Conservation (phyloP, 83 land plant genomes). For the Isoetes engelmannii region DNA sequence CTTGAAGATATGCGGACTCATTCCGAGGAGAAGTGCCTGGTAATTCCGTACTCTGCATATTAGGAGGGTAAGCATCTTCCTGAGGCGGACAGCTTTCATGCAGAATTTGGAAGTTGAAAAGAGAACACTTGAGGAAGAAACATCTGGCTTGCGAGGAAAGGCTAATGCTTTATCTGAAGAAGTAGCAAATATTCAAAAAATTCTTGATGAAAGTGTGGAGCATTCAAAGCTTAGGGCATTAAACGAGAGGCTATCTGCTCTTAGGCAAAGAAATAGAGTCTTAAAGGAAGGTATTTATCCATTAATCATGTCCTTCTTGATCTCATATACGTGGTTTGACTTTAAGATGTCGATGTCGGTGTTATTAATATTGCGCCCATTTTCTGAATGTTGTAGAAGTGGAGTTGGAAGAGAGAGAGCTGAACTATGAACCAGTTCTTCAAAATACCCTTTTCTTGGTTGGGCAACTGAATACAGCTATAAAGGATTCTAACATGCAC, state of each 20-base stretch:
- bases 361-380: background rate
- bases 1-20: conserved; percentile 20
- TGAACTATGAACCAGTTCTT: conserved; percentile 26
- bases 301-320: background rate
- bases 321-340: background rate
- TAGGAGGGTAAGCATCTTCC: background rate
- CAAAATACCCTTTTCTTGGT: conserved; percentile 29
- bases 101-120: conserved; percentile 27
- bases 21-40: conserved; percentile 21
- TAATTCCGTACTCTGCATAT: background rate
- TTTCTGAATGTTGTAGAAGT: conserved; percentile 10
- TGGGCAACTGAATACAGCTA: conserved; percentile 22
- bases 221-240: conserved; percentile 19
- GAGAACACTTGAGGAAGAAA: conserved; percentile 16
- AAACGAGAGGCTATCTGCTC: conserved; percentile 9
- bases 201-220: conserved; percentile 13
- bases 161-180: conserved; percentile 17
- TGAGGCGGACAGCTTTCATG: background rate
- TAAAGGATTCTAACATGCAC: conserved; percentile 12
- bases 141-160: conserved; percentile 13
- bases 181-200: conserved; percentile 10
- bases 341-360: background rate
- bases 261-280: conserved; percentile 13
- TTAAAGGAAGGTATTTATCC: conserved; percentile 25
- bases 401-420: conserved; percentile 21